Evolutionary conservation across 306 rosid species (phyloP), one percentile per base, ranked within the genome.

Genomic region (Lathyrus sativus): DNA sequence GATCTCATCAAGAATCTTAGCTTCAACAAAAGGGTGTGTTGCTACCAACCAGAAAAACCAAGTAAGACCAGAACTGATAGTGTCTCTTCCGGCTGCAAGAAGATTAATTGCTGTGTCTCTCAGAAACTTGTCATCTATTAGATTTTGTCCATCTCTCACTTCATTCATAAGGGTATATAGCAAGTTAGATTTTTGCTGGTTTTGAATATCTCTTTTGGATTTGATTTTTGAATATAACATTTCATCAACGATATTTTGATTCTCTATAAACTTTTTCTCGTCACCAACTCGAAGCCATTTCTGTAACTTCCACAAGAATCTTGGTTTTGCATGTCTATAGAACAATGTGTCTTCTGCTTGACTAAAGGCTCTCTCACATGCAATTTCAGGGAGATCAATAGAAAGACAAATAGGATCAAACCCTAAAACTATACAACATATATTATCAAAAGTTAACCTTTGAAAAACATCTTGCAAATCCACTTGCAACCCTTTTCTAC

Each of bases 381-480:
- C 62, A 11, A 50, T 31, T 11, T 67, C n/a, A 33, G 62, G 72
- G 1, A 50, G 28, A 3, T 50, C 72, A 37, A 35, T 51, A 28
- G 72, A 67, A 11, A 67, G 72, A 14, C 49, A 67, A 18, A 35
- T 18, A 6, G 72, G 62, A 51, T 67, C 72, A 12, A 67, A 67
- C 37, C 72, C 72, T 12, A 67, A 50, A 12, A 67, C 50, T 3
- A 67, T 24, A 13, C 26, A 68, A 3, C 62, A 68, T 6, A 37
- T 53, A 62, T 37, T 68, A 26, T 68, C 73, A 38, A 68, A 68
- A 7, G 62, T 51, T 37, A 68, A 38, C 62, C 73, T 68, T 12
- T 68, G 72, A 38, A 68, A 68, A 19, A 17, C 39, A 22, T 54
- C 64, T 39, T 68, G 73, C 4, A 68, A 15, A 11, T 68, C 73